phyloP scores from a whole-genome alignment of 192 early-diverging fungal species.

The Dissophora ornata region DNA sequence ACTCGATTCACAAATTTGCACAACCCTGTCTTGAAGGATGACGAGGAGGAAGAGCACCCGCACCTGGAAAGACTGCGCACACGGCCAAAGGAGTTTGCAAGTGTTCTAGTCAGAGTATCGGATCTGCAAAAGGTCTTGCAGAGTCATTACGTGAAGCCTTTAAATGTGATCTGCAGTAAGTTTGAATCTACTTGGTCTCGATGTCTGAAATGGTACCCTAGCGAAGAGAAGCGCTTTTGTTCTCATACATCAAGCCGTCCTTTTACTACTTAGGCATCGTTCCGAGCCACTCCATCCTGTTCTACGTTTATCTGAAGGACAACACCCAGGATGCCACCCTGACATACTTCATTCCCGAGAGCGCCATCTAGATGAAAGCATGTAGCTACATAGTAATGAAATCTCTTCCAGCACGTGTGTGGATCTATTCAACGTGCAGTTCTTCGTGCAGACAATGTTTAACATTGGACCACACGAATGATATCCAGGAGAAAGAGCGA shows the following conservation, averaged over 20 bases:
- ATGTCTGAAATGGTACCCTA: too few relatives aligned
- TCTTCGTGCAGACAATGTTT: too few relatives aligned
- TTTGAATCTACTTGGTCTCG: background rate
- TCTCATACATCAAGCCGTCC: too few relatives aligned
- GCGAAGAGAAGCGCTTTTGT: too few relatives aligned
- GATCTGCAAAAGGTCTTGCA: conserved; percentile 85
- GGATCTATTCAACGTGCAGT: too few relatives aligned
- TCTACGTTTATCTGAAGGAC: conserved; percentile 29
- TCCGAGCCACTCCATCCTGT: conserved; percentile 29
- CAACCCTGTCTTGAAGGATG: conserved; percentile 17
- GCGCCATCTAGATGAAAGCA: background rate
- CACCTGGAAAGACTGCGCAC: conserved; percentile 46
- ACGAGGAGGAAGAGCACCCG: conserved; percentile 27
- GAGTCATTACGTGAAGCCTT: conserved; percentile 80
- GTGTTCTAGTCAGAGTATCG: conserved; percentile 73
- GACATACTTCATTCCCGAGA: conserved; percentile 37
- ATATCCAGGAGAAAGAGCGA: too few relatives aligned
- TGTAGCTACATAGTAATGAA: too few relatives aligned
- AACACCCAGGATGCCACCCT: conserved; percentile 24
- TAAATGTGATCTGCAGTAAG: conserved; percentile 82
- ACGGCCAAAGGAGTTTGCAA: conserved; percentile 66
- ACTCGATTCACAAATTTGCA: conserved; percentile 27
- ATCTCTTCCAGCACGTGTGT: too few relatives aligned
- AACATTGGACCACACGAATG: too few relatives aligned
- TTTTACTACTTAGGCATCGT: conserved; percentile 38